Evolutionary conservation across 2,329 filamentous ascomycete species (phyloP), one percentile per base, ranked within the genome.

Genomic region (Spiromastix sp.): DNA sequence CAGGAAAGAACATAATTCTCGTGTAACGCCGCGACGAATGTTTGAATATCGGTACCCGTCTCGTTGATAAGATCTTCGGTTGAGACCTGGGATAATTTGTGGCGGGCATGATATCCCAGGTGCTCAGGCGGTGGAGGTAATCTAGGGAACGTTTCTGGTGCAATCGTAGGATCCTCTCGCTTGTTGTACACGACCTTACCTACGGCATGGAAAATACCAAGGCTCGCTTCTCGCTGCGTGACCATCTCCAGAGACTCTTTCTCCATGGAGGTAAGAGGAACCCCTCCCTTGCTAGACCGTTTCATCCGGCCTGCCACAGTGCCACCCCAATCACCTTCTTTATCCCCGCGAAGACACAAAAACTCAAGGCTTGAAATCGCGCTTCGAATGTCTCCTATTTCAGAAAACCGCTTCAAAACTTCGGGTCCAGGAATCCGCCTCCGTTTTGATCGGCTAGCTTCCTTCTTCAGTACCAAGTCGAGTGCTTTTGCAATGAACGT

Each of bases 121-220:
- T 76, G 72, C n/a, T 56, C 48, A 4, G 80, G 80, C 12, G 85
- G 61, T 16, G 58, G 57, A 47, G 81, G 77, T 3, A 63, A 63
- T 12, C 60, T 58, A 2, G 58, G 53, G 20, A 29, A 15, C 5
- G 12, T 27, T 17, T 67, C 60, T 29, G 52, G 41, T 25, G 51
- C 38, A 26, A 52, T 46, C 60, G 57, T 30, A 42, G 54, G 18
- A 37, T 80, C 76, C 15, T 81, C 72, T 30, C 91, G 74, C 56
- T 95, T 98, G 64, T 98, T 98, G 64, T 96, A 93, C 1, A 96
- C 79, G 2, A 98, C 84, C 54, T 91, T 95, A 3, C 89, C 91
- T 9, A 96, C 83, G 1, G 91, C 86, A 56, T 98, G 91, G 52
- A 98, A 98, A 33, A 98, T 85, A 2, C 89, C 91, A 2, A 98